Conservation (phyloP, 352 stramenopile genomes). For the Elongisporangium undulatum region DNA sequence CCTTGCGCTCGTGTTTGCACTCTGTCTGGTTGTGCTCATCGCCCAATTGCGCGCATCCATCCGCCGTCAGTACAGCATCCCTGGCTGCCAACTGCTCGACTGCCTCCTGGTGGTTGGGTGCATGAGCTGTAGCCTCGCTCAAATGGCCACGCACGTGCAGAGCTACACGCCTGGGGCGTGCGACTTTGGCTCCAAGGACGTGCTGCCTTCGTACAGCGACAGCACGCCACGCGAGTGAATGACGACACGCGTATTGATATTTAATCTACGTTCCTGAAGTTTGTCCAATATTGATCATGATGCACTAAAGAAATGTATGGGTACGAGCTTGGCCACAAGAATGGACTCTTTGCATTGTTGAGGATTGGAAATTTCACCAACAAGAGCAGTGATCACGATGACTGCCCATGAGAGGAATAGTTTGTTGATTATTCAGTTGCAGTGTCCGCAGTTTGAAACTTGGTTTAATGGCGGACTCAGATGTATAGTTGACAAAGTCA, state of each 20-base stretch:
- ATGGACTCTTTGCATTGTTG: constrained; percentile 11
- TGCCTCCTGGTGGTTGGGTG: constrained; percentile 9
- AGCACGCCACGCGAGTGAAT: not conserved
- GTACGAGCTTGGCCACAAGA: constrained; percentile 14
- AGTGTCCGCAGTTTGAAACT: too few relatives aligned
- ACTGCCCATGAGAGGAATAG: not conserved
- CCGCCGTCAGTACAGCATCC: constrained; percentile 2
- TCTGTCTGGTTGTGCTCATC: not conserved
- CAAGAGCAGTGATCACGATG: constrained; percentile 14
- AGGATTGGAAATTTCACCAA: constrained; percentile 1
- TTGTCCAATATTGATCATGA: not conserved
- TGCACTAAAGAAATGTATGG: too few relatives aligned
- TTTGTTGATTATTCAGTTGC: too few relatives aligned
- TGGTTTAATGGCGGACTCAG: too few relatives aligned
- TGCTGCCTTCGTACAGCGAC: not conserved
- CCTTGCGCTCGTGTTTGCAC: not conserved
- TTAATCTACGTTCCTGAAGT: not conserved
- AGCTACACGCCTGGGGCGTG: constrained; percentile 38
- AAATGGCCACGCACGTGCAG: constrained; percentile 47
- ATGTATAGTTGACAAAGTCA: too few relatives aligned
- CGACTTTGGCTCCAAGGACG: constrained; percentile 13
- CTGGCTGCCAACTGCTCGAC: constrained; percentile 10
- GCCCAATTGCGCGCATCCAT: not conserved
- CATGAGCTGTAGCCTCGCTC: constrained; percentile 26
- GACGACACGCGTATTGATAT: not conserved